Evolutionary conservation across 1,139 yeast genomes (phyloP), one percentile per base, ranked within the genome.

Genomic region (Nakaseomyces bracarensis): DNA sequence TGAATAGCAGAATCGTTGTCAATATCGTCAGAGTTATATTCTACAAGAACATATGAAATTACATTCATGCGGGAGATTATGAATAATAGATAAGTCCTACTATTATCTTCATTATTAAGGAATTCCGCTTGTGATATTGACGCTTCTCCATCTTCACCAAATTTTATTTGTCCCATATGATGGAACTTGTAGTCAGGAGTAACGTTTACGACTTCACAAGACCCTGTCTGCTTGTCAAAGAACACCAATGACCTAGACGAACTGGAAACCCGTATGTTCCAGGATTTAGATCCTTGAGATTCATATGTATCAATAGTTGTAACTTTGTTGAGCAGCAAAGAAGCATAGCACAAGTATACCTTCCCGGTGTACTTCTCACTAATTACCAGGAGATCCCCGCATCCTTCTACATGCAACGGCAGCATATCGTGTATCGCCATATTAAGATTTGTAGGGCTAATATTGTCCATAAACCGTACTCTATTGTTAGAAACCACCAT

Each of bases 341-440:
- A 33, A 2, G 26, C 18, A 21, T n/a, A 33, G 11, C 26, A 20
- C 14, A 20, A 4, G n/a, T 21, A 21, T 16, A 33, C 36, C 18
- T 5, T 21, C 5, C 36, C 36, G 4, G 36, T 33, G n/a, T 33
- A 20, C 26, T 18, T 16, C 9, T 20, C 36, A 33, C 36, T 33
- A 6, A 33, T 15, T 11, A 33, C 4, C 9, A 33, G 26, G 10
- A 33, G 21, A 13, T 33, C 36, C 9, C 36, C 36, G 26, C 13
- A 13, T 8, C 25, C 26, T 4, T 20, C 16, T 4, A 15, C n/a
- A 14, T 10, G 18, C 3, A 33, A 9, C 9, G 36, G 13, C 15
- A 6, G 26, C 2, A 33, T 15, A n/a, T 33, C 36, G 21, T 33
- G 34, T 18, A 30, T 30, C 2, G 22, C 34, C 13, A 30, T 18